Base-by-base conservation (phyloP, 257 asterid genomes). In the Datura wrightii region DNA sequence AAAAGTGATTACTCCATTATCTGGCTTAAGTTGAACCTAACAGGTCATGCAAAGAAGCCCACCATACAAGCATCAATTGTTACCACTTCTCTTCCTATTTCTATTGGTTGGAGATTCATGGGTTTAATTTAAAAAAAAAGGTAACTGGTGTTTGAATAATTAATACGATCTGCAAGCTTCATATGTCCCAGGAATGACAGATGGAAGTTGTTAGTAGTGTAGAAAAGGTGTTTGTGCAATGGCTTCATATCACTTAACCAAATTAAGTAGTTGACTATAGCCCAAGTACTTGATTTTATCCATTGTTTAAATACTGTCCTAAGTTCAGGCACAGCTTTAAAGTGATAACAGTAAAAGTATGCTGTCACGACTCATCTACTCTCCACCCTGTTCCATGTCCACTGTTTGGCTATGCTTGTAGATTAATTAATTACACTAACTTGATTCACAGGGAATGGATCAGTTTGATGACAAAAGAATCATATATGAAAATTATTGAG, bases 1-100 rank as follows among this genome's bases (percentile, higher is more conserved):
- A 65, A 11, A 65, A 34, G 72, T 34, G n/a, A 74, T 74, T 50
- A 31, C 81, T 74, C 44, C 60, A 16, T 48, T 74, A 74, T 50
- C 44, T 48, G 19, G 81, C 59, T 44, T 74, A 74, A 74, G 80
- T 74, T 74, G 39, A 74, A 74, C 56, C 60, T 24, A 31, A 48
- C 48, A 13, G 4, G 24, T 52, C 8, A 74, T 19, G 11, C 41
- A 50, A 50, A 74, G 24, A 74, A 31, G 42, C 37, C 60, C 59
- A 24, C 42, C 42, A 74, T 48, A 72, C 44, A 76, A 50, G 31
- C 48, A 76, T 76, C 46, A 76, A 24, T 50, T 24, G 11, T 76
- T 50, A 76, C 42, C 56, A 50, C 62, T 36, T 76, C 19, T 31
- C 39, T 76, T 50, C 8, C 44, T 50, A 76, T 76, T 74, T 50